phyloP scores from a whole-genome alignment of 2,329 filamentous ascomycete genomes.

The Remersonia thermophila region DNA sequence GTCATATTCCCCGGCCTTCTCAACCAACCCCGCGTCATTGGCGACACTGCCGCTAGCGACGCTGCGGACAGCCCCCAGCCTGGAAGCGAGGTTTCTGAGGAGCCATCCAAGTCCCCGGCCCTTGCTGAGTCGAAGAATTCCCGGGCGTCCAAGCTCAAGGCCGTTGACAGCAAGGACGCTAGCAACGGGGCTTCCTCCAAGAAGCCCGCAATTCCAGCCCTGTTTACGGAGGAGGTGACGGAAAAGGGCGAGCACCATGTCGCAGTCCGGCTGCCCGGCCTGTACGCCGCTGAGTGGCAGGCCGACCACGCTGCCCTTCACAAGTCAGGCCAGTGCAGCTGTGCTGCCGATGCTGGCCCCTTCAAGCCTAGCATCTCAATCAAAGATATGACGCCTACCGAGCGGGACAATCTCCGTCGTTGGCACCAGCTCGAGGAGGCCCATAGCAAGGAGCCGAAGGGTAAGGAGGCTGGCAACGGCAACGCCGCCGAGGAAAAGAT shows the following conservation, averaged over 20 bases:
- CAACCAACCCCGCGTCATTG: constrained; percentile 22
- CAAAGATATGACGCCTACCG: constrained; percentile 5
- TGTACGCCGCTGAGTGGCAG: constrained; percentile 31
- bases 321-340: constrained; percentile 23
- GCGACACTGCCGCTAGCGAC: neutral
- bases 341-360: constrained; percentile 22
- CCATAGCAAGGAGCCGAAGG: too few relatives aligned
- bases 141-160: neutral
- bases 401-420: neutral
- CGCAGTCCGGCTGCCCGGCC: constrained; percentile 22
- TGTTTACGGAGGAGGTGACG: constrained; percentile 6
- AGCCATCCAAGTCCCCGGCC: neutral
- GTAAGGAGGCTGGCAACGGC: neutral
- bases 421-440: constrained; percentile 4
- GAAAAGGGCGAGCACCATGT: constrained; percentile 13
- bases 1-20: constrained; percentile 25
- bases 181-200: neutral
- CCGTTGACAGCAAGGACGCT: neutral
- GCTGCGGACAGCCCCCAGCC: neutral
- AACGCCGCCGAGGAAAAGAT: neutral
- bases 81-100: too few relatives aligned
- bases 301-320: constrained; percentile 27
- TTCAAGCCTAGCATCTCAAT: constrained; percentile 17
- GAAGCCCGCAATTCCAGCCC: constrained; percentile 4
- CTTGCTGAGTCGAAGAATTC: neutral